Base-by-base conservation (phyloP, 805 yeast genomes). In the Kregervanrija fluxuum region DNA sequence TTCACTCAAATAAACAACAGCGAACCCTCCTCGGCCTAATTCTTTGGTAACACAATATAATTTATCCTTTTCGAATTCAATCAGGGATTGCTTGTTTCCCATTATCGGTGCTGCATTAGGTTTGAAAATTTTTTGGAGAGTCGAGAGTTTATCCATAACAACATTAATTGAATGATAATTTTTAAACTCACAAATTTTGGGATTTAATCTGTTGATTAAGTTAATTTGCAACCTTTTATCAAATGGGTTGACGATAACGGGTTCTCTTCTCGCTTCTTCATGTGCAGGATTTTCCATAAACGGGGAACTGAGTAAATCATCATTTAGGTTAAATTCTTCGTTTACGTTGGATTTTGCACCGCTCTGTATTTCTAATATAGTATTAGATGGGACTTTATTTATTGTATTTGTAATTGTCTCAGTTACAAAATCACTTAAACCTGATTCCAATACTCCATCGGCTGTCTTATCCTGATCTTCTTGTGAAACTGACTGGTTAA, bases 11-110 rank as follows among this genome's bases (percentile, higher is more conserved):
- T 79, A 87, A 0, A 87, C 95, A 2, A 77, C 71, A 0, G 90
- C 95, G 64, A 70, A 82, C 0, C 90, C 93, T n/a, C 95, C 95
- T 54, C 74, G 75, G 0, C 96, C 96, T 11, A 89, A 63, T 54
- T 78, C 76, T 40, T 68, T 65, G 28, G 73, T 68, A 44, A 82
- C 60, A 47, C 77, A 75, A 50, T 61, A 74, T 4, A 72, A 62
- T 35, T 69, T 73, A 28, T 66, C 68, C 4, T 40, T 32, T 30
- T 59, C 62, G 44, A 69, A 68, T 44, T 74, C 73, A 11, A 77
- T 50, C 48, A 77, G 67, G 0, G 79, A 66, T 33, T 64, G 57
- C 28, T 52, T 57, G 33, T 55, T 55, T 1, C 69, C 69, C 53
- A 59, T 59, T 1, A 55, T 44, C 5, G 64, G 53, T 2, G 55